Base-by-base conservation (phyloP, 306 rosid genomes). In the Cucurbita maxima region DNA sequence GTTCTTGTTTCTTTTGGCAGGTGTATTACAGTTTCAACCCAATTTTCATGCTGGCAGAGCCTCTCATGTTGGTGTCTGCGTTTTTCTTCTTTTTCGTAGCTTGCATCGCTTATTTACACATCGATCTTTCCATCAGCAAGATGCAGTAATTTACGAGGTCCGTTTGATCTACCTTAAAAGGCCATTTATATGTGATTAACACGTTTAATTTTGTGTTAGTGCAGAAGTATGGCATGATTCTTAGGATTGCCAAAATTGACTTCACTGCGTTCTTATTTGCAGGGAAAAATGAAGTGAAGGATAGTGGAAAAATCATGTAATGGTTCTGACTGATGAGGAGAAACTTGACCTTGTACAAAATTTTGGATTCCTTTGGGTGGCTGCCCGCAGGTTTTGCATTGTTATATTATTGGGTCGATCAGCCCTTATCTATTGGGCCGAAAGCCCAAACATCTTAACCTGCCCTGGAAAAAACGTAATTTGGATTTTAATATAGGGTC, bases 1-100 rank as follows among this genome's bases (percentile, higher is more conserved):
- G 5, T 76, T 58, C 6, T 20, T 44, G 14, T 71, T 75, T 67
- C 34, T 70, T 22, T 79, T 55, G 40, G 75, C 84, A 94, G 99
- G 95, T 94, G 22, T 82, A 89, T 91, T 94, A 94, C 87, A 86
- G 52, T 70, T 94, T 91, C 76, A 89, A 87, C 80, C 96, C 96
- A 20, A 74, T 91, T 50, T 94, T 91, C 82, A 91, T 94, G 99
- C 89, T 94, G 71, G 99, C 96, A 15, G 97, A 94, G 83, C 99
- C 99, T 40, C 77, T 94, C 43, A 91, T 94, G 99, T 83, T 94
- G 87, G 84, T 30, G 36, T 75, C 88, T 76, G 86, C 81, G 34
- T 89, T 94, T 82, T 91, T 89, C 96, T 84, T 91, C 67, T 58
- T 88, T 52, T 94, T 90, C 78, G 76, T 82, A 85, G 85, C 97